Conservation (phyloP, 208 protist species). For the Tritrichomonas foetus region DNA sequence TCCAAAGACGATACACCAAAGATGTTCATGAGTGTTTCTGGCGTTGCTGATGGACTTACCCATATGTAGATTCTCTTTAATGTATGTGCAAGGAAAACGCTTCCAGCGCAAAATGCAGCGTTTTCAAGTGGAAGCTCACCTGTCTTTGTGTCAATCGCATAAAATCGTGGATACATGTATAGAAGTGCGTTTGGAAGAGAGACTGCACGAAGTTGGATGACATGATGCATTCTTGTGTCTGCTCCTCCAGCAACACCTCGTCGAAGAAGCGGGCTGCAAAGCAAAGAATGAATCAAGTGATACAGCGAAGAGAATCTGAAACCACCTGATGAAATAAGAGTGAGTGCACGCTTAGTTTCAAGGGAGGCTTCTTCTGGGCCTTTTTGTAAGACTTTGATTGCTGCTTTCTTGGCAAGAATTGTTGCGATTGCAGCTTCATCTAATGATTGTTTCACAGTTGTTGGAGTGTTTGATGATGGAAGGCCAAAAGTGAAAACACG, state of each 20-base stretch:
- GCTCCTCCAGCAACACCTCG: too few relatives aligned
- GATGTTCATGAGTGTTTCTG: not conserved
- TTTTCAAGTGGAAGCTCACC: too few relatives aligned
- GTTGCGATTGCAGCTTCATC: not conserved
- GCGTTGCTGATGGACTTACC: not conserved
- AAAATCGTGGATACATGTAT: too few relatives aligned
- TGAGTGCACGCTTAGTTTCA: too few relatives aligned
- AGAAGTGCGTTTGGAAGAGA: too few relatives aligned
- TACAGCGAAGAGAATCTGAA: too few relatives aligned
- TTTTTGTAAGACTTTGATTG: not conserved
- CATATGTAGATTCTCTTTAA: not conserved
- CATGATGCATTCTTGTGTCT: too few relatives aligned
- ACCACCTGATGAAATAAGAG: too few relatives aligned
- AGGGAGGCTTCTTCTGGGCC: not conserved
- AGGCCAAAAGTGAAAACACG: constrained; percentile 25
- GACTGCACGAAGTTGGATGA: too few relatives aligned
- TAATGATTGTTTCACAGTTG: not conserved
- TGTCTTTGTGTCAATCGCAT: too few relatives aligned
- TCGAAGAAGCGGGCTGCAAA: too few relatives aligned
- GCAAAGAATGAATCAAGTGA: too few relatives aligned
- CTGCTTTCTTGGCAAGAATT: not conserved
- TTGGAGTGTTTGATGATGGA: not conserved
- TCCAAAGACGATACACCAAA: not conserved
- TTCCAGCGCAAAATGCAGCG: not conserved
- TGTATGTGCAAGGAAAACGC: not conserved